Evolutionary conservation across 495 filamentous ascomycete species (phyloP).

Genomic region (Aspergillus incahuasiensis): DNA sequence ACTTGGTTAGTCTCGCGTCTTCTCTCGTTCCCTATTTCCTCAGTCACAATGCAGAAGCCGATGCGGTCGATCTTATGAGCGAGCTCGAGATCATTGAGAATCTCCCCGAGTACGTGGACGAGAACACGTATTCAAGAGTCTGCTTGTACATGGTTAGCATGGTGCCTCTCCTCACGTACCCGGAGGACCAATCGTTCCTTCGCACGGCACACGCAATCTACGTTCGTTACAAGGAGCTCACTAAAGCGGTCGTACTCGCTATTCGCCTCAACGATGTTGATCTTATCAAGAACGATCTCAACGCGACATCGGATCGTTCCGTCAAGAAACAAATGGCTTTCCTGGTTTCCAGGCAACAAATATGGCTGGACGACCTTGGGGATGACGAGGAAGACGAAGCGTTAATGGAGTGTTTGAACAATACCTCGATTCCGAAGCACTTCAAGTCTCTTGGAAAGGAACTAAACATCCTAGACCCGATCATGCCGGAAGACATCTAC

Average conservation of each 20-base stretch:
- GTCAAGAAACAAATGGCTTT: conserved; percentile 94
- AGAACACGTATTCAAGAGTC: conserved; percentile 87
- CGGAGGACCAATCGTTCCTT: conserved; percentile 93
- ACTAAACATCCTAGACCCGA: conserved; percentile 93
- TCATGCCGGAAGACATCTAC: conserved; percentile 98
- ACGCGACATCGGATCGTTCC: conserved; percentile 71
- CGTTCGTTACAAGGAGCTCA: conserved; percentile 80
- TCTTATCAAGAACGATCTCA: conserved; percentile 73
- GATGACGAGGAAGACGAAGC: conserved; percentile 66
- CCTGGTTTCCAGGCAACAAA: conserved; percentile 85
- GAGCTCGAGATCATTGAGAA: conserved; percentile 95
- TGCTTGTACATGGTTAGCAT: conserved; percentile 99
- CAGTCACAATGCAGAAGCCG: conserved; percentile 94
- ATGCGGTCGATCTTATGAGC: conserved; percentile 94
- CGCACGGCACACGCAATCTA: conserved; percentile 88
- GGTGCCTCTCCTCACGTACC: conserved; percentile 95
- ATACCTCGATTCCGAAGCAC: conserved; percentile 80
- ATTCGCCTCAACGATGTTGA: conserved; percentile 86
- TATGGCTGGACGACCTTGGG: conserved; percentile 61
- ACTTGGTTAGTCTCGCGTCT: conserved; percentile 76
- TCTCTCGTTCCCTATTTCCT: conserved; percentile 90
- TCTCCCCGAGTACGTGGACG: conserved; percentile 83
- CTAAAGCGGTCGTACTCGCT: conserved; percentile 88
- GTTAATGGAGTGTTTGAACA: conserved; percentile 77
- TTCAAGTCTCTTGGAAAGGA: conserved; percentile 94